Conservation (phyloP, 1,284 basidiomycete genomes). For the Pseudozyma sp. region DNA sequence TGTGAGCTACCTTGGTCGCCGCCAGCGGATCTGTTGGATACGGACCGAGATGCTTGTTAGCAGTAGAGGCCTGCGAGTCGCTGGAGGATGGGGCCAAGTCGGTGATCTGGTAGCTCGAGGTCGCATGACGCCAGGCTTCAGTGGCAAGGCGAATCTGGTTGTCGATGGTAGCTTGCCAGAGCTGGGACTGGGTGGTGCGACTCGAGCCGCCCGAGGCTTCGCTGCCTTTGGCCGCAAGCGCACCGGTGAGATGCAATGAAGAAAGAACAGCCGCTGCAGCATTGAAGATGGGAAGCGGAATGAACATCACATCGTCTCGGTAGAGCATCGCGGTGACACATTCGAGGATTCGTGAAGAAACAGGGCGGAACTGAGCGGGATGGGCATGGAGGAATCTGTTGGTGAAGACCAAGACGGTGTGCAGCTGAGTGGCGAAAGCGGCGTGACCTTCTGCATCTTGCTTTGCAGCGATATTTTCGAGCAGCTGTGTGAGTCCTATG, state of each 20-base stretch:
- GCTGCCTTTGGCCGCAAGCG: constrained; percentile 40
- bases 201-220: constrained; percentile 32
- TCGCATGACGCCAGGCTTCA: constrained; percentile 31
- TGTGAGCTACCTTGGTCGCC: constrained; percentile 30
- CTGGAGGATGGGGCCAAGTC: neutral
- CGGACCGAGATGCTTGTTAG: constrained; percentile 16
- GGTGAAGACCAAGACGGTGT: constrained; percentile 25
- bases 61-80: neutral
- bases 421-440: constrained; percentile 13
- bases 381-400: constrained; percentile 38
- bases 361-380: constrained; percentile 46
- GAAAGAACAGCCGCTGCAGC: constrained; percentile 45
- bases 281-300: constrained; percentile 17
- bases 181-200: constrained; percentile 52
- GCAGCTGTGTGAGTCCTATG: constrained; percentile 21
- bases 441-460: constrained; percentile 7
- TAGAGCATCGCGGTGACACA: constrained; percentile 42
- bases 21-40: constrained; percentile 36
- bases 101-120: constrained; percentile 33
- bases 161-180: constrained; percentile 48
- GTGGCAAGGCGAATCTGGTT: constrained; percentile 32
- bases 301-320: constrained; percentile 3
- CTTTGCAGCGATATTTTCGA: constrained; percentile 12
- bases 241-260: constrained; percentile 52
- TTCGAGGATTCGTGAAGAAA: constrained; percentile 42